phyloP scores from a whole-genome alignment of 2,329 filamentous ascomycete genomes.

The Penicillium sp. region DNA sequence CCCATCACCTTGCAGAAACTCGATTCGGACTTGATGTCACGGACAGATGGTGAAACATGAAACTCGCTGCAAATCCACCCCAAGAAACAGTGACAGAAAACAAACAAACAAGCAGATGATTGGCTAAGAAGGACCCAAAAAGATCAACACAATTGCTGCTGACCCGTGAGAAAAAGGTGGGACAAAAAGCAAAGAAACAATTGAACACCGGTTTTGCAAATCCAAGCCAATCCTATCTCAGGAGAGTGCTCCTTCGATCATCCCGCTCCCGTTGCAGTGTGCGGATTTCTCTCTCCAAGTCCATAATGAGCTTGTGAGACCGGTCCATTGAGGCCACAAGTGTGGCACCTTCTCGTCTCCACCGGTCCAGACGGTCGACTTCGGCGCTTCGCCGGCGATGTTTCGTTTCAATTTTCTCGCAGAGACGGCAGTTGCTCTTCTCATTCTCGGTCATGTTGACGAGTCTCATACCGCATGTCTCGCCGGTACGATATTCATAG shows the following conservation, averaged over 20 bases:
- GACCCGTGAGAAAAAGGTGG: conserved; percentile 12
- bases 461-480: conserved; percentile 92
- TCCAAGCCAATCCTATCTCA: conserved; percentile 21
- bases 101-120: conserved; percentile 15
- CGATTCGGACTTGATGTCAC: conserved; percentile 29
- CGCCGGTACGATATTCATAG: conserved; percentile 91
- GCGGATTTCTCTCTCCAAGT: conserved; percentile 67
- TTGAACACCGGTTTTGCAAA: conserved; percentile 10
- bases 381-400: conserved; percentile 72
- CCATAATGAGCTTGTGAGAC: conserved; percentile 69
- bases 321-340: conserved; percentile 63
- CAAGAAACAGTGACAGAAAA: conserved; percentile 21
- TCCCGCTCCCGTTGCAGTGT: conserved; percentile 61
- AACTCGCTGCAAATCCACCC: conserved; percentile 22
- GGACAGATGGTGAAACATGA: conserved; percentile 31
- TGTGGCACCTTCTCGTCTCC: conserved; percentile 67
- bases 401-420: conserved; percentile 87
- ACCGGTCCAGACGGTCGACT: conserved; percentile 70
- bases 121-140: conserved; percentile 9
- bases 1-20: conserved; percentile 28
- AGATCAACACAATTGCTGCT: conserved; percentile 21
- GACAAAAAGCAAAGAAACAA: conserved; percentile 9
- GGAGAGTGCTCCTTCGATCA: conserved; percentile 35
- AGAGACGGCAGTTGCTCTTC: conserved; percentile 72
- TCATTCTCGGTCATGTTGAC: conserved; percentile 71